phyloP scores from a whole-genome alignment of 345 rosid genomes.

The Euphorbia peplus region DNA sequence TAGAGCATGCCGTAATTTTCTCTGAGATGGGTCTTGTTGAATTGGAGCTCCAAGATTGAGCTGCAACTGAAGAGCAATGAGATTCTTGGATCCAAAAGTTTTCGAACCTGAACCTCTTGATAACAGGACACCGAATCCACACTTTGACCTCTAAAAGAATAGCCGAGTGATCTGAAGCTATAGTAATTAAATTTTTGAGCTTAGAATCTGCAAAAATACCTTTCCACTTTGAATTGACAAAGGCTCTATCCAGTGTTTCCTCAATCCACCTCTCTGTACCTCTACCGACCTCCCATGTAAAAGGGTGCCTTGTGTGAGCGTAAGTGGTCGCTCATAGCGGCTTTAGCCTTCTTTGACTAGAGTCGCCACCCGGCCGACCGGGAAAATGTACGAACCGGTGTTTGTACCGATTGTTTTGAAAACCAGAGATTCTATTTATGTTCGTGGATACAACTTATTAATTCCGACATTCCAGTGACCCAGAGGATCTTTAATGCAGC shows the following conservation, averaged over 20 bases:
- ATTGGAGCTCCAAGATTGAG: background rate
- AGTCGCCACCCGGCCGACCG: no score
- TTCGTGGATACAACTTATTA: no score
- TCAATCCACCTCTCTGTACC: background rate
- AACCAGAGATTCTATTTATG: no score
- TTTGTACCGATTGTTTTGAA: no score
- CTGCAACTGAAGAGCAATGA: background rate
- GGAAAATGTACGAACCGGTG: no score
- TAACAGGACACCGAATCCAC: background rate
- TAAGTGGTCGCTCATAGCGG: no score
- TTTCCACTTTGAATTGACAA: background rate
- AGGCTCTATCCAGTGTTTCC: background rate
- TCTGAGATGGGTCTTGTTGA: background rate
- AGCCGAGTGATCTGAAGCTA: background rate
- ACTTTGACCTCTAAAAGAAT: no score
- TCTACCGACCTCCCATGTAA: background rate
- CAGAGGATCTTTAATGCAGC: no score
- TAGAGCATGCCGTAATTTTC: background rate
- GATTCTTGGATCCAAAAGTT: background rate
- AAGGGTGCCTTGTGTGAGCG: no score
- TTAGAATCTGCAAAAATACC: background rate
- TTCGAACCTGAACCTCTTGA: background rate
- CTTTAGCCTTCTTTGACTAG: no score
- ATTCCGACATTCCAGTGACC: no score
- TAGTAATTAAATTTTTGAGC: background rate